phyloP scores from a whole-genome alignment of 805 yeast species.

The Pichia gijzeniarum region DNA sequence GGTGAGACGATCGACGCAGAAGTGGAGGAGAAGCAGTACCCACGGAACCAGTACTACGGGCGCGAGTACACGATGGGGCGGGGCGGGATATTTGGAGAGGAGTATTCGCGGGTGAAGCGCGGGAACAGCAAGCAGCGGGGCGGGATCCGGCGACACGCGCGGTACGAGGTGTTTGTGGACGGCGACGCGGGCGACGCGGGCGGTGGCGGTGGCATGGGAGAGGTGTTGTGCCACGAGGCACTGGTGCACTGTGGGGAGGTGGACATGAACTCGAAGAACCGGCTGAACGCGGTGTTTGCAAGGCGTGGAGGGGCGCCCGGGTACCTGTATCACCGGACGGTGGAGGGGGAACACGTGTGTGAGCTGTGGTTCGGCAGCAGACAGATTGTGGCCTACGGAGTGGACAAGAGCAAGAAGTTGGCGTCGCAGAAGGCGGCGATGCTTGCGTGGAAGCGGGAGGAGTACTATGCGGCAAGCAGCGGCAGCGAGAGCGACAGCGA shows the following conservation, averaged over 20 bases:
- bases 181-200: not conserved
- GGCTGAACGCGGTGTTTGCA: constrained; percentile 11
- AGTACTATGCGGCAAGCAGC: constrained; percentile 5
- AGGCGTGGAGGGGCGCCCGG: constrained; percentile 10
- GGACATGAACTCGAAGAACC: constrained; percentile 15
- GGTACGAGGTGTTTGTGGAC: constrained; percentile 1
- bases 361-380: constrained; percentile 13
- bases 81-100: constrained; percentile 14
- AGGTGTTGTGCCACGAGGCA: constrained; percentile 14
- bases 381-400: constrained; percentile 16
- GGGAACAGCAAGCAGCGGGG: constrained; percentile 1
- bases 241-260: constrained; percentile 5
- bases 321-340: constrained; percentile 9
- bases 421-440: constrained; percentile 19
- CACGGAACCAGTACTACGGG: constrained; percentile 1
- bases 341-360: constrained; percentile 8
- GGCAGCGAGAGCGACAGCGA: not conserved
- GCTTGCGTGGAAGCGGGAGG: constrained; percentile 14
- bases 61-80: constrained; percentile 13
- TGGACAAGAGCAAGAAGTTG: constrained; percentile 11
- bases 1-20: not conserved
- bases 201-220: not conserved
- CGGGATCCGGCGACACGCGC: constrained; percentile 11
- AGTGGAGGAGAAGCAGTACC: not conserved
- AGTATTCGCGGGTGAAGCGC: constrained; percentile 6